These are phyloP conservation scores for Kuraishia cidri DNA, from an alignment of 805 yeast species.

Conservation along the genomic window DNA sequence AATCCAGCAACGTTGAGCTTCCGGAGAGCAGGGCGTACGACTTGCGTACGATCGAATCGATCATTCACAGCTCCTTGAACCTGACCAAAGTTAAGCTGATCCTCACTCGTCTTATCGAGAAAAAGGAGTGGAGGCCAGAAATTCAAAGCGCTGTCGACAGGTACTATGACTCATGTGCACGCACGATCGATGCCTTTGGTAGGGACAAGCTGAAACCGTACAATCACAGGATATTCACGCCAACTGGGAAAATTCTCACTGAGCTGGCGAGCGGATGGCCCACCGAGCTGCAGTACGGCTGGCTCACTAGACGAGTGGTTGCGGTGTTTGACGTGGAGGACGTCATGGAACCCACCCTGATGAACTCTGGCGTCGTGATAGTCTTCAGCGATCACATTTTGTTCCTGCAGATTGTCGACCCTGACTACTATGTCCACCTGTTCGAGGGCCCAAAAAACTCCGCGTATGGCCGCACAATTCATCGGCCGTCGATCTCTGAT, in stretches of 20 bases:
- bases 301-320: slow-evolving; percentile 81
- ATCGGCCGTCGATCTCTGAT: slow-evolving; percentile 61
- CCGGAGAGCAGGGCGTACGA: slow-evolving; percentile 26
- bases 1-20: slow-evolving; percentile 14
- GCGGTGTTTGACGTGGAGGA: slow-evolving; percentile 45
- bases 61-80: slow-evolving; percentile 64
- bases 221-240: slow-evolving; percentile 71
- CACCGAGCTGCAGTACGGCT: slow-evolving; percentile 72
- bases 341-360: slow-evolving; percentile 13
- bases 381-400: slow-evolving; percentile 77
- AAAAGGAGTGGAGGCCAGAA: slow-evolving; percentile 33
- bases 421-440: slow-evolving; percentile 21
- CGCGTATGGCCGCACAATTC: slow-evolving; percentile 10
- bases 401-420: slow-evolving; percentile 47
- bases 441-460: slow-evolving; percentile 5
- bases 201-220: slow-evolving; percentile 39
- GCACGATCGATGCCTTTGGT: slow-evolving; percentile 79
- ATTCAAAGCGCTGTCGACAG: slow-evolving; percentile 19
- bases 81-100: slow-evolving; percentile 64
- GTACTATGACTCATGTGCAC: slow-evolving; percentile 44
- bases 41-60: slow-evolving; percentile 44
- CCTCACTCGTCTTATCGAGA: slow-evolving; percentile 46
- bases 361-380: slow-evolving; percentile 48
- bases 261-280: slow-evolving; percentile 90
- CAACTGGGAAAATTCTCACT: slow-evolving; percentile 81